Conservation (phyloP, 345 rosid genomes). For the Brassica juncea region DNA sequence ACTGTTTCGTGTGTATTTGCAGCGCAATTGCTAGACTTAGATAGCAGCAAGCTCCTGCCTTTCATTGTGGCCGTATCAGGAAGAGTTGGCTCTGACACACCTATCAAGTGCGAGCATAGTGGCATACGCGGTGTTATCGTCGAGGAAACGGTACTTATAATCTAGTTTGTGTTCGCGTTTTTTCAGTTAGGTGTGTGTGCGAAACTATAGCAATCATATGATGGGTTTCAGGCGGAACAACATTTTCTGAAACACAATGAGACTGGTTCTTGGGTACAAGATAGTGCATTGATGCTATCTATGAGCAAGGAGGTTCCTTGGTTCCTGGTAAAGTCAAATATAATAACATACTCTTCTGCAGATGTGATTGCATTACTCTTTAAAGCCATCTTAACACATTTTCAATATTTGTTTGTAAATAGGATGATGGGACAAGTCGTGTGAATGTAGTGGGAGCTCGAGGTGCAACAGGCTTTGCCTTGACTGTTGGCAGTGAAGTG, state of each 20-base stretch:
- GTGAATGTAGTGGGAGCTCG: constrained; percentile 81
- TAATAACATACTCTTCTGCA: too few relatives aligned
- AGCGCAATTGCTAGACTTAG: constrained; percentile 84
- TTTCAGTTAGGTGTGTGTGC: constrained; percentile 14
- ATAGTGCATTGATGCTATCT: constrained; percentile 85
- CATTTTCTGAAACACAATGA: constrained; percentile 93
- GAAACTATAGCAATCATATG: constrained; percentile 2
- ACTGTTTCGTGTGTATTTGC: constrained; percentile 29
- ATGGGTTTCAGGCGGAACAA: constrained; percentile 71
- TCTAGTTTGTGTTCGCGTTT: background rate
- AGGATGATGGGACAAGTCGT: constrained; percentile 89
- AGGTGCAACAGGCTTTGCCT: constrained; percentile 78
- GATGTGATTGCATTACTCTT: too few relatives aligned
- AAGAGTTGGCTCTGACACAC: constrained; percentile 90
- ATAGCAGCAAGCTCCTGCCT: constrained; percentile 66
- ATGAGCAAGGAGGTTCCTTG: constrained; percentile 98
- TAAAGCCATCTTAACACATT: too few relatives aligned
- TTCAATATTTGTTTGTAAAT: background rate
- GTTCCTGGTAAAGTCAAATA: constrained; percentile 59
- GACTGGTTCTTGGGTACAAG: constrained; percentile 98
- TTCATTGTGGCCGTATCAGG: constrained; percentile 83
- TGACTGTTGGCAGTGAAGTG: constrained; percentile 85
- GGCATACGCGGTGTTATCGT: constrained; percentile 89
- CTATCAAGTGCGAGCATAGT: constrained; percentile 76
- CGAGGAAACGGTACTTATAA: constrained; percentile 64